Evolutionary conservation across 2,329 filamentous ascomycete genomes (phyloP).

Genomic region (Salinomyces thailandicus): DNA sequence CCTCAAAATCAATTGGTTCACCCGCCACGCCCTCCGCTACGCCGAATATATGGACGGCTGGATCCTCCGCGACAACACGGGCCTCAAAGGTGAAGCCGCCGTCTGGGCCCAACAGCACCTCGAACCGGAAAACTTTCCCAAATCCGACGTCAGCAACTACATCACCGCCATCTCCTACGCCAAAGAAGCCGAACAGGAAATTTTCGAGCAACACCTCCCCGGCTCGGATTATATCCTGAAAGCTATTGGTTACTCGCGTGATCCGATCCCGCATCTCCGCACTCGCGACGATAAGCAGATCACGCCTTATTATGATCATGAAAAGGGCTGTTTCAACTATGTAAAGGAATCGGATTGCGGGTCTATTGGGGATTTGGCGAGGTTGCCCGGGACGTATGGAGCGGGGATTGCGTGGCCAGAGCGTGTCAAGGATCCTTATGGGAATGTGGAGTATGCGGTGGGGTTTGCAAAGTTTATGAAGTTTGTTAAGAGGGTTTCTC

Average conservation of each 20-base stretch:
- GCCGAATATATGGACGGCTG: constrained; percentile 53
- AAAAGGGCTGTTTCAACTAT: constrained; percentile 26
- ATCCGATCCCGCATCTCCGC: constrained; percentile 40
- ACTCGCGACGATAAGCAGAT: constrained; percentile 23
- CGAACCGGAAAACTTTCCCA: constrained; percentile 39
- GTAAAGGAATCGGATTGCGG: constrained; percentile 10
- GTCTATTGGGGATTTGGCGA: constrained; percentile 11
- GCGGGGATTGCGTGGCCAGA: constrained; percentile 57
- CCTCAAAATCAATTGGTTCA: constrained; percentile 52
- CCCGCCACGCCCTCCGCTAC: constrained; percentile 48
- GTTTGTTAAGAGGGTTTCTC: constrained; percentile 46
- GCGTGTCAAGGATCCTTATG: constrained; percentile 48
- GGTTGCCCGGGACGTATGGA: constrained; percentile 46
- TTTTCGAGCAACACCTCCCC: constrained; percentile 39
- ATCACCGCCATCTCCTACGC: constrained; percentile 30
- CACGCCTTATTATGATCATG: constrained; percentile 36
- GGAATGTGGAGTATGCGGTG: constrained; percentile 52
- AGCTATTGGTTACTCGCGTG: constrained; percentile 48
- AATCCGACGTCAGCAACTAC: constrained; percentile 37
- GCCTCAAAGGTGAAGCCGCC: constrained; percentile 52
- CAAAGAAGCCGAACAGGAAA: constrained; percentile 39
- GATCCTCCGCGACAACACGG: constrained; percentile 56
- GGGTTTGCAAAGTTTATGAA: constrained; percentile 59
- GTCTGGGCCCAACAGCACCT: constrained; percentile 50
- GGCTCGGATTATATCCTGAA: constrained; percentile 45